These are phyloP conservation scores for Sporothrix inflata DNA, from an alignment of 2,329 filamentous ascomycete genomes.

Conservation along the genomic window DNA sequence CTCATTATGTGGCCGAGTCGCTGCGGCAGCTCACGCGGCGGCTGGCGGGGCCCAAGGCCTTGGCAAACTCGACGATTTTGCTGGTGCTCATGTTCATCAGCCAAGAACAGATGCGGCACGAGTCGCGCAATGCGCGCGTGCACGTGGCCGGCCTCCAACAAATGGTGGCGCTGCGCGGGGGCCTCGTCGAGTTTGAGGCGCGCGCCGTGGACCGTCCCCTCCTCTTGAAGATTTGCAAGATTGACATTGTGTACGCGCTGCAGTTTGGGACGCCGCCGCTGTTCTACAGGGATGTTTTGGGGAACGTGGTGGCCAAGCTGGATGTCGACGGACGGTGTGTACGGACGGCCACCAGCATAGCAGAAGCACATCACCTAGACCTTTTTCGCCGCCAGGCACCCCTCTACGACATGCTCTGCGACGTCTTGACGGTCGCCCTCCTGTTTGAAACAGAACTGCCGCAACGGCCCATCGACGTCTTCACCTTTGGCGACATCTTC, in stretches of 20 bases:
- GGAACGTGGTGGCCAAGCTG: not conserved
- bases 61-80: constrained; percentile 38
- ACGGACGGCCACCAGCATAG: not conserved
- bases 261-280: constrained; percentile 26
- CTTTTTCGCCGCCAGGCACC: not conserved
- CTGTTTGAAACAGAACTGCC: not conserved
- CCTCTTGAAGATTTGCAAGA: constrained; percentile 37
- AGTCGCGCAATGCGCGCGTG: constrained; percentile 24
- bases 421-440: not conserved
- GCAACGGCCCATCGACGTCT: not conserved
- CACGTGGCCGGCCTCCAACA: constrained; percentile 44
- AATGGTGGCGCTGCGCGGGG: constrained; percentile 45
- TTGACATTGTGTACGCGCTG: constrained; percentile 28
- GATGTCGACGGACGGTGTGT: not conserved
- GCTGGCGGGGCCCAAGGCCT: constrained; percentile 31
- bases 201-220: constrained; percentile 26
- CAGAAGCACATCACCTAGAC: not conserved
- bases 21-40: not conserved
- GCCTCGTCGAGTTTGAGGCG: constrained; percentile 30
- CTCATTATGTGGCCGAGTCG: not conserved
- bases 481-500: constrained; percentile 18
- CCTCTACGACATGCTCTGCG: not conserved
- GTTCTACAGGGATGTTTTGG: constrained; percentile 28
- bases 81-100: constrained; percentile 35
- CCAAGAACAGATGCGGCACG: constrained; percentile 36